A percentile compares a stretch with the other conserved stretches of the same genome.
Evolutionary conservation across 2,329 filamentous ascomycete species (phyloP).

Genomic region (Cytospora schulzeri): DNA sequence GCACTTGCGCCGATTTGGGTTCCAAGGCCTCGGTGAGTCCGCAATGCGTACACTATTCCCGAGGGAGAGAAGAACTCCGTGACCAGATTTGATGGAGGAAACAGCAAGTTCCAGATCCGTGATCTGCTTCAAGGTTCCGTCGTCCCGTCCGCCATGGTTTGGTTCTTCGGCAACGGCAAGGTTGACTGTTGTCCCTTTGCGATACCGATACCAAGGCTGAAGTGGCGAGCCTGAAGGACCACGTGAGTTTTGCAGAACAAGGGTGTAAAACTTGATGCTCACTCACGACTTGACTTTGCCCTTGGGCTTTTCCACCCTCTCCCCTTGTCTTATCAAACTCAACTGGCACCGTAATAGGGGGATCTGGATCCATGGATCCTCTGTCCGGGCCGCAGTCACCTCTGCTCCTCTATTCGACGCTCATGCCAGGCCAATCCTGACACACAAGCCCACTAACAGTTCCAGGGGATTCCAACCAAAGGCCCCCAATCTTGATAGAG

Average conservation of each 20-base stretch:
- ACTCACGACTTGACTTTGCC: constrained; percentile 19
- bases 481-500: constrained; percentile 5
- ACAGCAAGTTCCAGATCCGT: constrained; percentile 15
- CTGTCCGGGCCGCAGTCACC: neutral
- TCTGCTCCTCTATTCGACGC: neutral
- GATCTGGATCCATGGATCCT: constrained; percentile 20
- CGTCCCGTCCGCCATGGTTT: constrained; percentile 11
- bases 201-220: constrained; percentile 20
- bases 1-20: neutral
- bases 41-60: neutral
- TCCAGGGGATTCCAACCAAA: neutral
- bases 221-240: constrained; percentile 7
- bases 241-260: neutral
- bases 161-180: constrained; percentile 16
- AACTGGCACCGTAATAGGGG: constrained; percentile 9
- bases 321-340: constrained; percentile 15
- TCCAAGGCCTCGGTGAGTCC: neutral
- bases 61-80: neutral
- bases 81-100: constrained; percentile 13
- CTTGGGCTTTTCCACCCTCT: constrained; percentile 13
- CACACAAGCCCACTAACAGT: neutral
- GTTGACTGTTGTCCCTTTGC: constrained; percentile 20
- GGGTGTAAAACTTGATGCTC: neutral
- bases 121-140: constrained; percentile 22
- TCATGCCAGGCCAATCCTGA: neutral